These are phyloP conservation scores for Elaeagnus macrophylla DNA, from an alignment of 306 rosid species.

Conservation along the genomic window DNA sequence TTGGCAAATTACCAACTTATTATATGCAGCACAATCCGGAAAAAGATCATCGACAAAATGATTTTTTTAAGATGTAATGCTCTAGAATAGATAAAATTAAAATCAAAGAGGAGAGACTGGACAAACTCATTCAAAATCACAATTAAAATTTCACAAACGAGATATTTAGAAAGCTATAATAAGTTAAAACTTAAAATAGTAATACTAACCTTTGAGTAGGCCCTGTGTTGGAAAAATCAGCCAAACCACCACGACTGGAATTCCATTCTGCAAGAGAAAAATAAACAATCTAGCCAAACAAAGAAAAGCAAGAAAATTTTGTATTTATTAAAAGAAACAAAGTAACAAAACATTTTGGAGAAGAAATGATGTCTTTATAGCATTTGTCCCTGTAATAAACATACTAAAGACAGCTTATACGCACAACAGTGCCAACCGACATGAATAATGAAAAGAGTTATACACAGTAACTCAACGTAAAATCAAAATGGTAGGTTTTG, in stretches of 20 bases:
- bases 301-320: neutral
- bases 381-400: no score
- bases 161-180: neutral
- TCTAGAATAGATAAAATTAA: neutral
- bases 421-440: no score
- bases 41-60: neutral
- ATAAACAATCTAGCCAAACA: neutral
- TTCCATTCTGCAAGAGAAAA: conserved; percentile 31
- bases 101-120: neutral
- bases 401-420: no score
- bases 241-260: conserved; percentile 36
- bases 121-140: neutral
- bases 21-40: no score
- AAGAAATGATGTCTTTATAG: no score
- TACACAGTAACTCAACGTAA: no score
- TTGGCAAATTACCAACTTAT: no score
- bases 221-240: conserved; percentile 32
- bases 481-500: no score
- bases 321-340: no score
- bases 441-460: no score
- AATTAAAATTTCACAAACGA: conserved; percentile 1
- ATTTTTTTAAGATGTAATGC: neutral
- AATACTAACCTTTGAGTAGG: conserved; percentile 36
- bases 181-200: neutral
- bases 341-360: no score